A percentile compares a stretch with the other conserved stretches of the same genome.
phyloP scores from a whole-genome alignment of 176 grass and related monocot genomes.

The Cymbopogon citratus region DNA sequence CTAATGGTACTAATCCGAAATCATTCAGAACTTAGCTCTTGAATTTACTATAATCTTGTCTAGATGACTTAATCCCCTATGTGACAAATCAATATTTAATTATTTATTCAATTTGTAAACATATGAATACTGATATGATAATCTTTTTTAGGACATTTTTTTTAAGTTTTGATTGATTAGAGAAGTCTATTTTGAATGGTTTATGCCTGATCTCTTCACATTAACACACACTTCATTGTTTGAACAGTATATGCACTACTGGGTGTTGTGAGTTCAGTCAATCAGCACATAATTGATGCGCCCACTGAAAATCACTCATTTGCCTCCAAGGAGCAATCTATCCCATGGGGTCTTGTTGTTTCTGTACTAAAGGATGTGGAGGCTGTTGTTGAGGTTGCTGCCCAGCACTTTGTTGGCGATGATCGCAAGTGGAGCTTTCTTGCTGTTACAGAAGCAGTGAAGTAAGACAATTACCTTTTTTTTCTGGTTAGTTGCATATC shows the following conservation, averaged over 20 bases:
- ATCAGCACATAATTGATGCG: conserved; percentile 86
- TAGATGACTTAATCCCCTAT: too few relatives aligned
- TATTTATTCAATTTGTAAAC: too few relatives aligned
- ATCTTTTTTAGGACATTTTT: too few relatives aligned
- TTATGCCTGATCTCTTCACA: conserved; percentile 18
- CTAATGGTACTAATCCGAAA: too few relatives aligned
- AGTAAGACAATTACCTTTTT: conserved; percentile 46
- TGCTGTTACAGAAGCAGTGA: conserved; percentile 66
- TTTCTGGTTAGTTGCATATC: conserved; percentile 17
- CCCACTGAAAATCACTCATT: conserved; percentile 23
- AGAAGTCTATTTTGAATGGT: neutral
- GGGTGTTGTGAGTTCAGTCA: conserved; percentile 79
- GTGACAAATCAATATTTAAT: too few relatives aligned
- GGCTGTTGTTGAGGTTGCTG: conserved; percentile 80
- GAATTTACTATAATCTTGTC: too few relatives aligned
- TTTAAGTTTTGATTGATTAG: too few relatives aligned
- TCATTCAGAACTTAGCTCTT: too few relatives aligned
- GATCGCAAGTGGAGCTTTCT: conserved; percentile 86
- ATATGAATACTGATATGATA: too few relatives aligned
- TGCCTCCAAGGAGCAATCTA: conserved; percentile 30
- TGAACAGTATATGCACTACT: conserved; percentile 87
- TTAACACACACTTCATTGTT: neutral
- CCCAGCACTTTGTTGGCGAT: conserved; percentile 79
- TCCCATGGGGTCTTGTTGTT: conserved; percentile 79
- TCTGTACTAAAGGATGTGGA: conserved; percentile 84